phyloP scores from a whole-genome alignment of 257 asterid species.

The Solanum rostratum region DNA sequence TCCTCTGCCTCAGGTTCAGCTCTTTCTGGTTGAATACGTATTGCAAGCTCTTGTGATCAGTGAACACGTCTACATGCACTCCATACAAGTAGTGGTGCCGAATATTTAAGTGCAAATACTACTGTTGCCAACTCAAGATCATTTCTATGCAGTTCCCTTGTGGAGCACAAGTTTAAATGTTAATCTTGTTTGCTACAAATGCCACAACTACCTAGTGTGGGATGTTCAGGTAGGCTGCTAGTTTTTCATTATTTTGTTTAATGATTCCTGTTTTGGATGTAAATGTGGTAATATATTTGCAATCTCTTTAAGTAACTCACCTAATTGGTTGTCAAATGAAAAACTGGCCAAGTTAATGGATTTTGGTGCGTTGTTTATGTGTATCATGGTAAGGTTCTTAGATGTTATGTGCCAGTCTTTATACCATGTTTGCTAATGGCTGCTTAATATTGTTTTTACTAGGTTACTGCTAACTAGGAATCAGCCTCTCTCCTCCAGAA shows the following conservation, averaged over 20 bases:
- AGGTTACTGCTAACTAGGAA: background rate
- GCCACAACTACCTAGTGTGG: constrained; percentile 98
- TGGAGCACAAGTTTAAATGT: constrained; percentile 92
- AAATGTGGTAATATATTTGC: background rate
- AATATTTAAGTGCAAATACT: too few species aligned
- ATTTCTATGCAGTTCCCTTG: constrained; percentile 52
- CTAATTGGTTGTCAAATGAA: background rate
- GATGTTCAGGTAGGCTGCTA: constrained; percentile 68
- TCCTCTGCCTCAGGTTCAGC: too few species aligned
- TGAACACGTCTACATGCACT: too few species aligned
- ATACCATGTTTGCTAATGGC: background rate
- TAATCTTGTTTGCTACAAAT: constrained; percentile 97
- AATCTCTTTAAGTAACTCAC: background rate
- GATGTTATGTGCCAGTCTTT: background rate
- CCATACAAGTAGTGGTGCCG: too few species aligned
- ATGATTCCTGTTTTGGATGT: background rate
- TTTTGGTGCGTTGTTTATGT: background rate
- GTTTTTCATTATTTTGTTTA: background rate
- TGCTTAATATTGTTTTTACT: background rate
- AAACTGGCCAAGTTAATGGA: background rate
- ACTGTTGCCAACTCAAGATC: too few species aligned
- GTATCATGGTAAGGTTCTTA: background rate
- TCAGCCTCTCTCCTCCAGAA: background rate
- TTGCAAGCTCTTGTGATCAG: too few species aligned
- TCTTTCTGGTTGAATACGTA: too few species aligned